A percentile compares a stretch with the other conserved stretches of the same genome.
Evolutionary conservation across 2,329 filamentous ascomycete species (phyloP).

Genomic region (Rhinocladiella mackenziei): DNA sequence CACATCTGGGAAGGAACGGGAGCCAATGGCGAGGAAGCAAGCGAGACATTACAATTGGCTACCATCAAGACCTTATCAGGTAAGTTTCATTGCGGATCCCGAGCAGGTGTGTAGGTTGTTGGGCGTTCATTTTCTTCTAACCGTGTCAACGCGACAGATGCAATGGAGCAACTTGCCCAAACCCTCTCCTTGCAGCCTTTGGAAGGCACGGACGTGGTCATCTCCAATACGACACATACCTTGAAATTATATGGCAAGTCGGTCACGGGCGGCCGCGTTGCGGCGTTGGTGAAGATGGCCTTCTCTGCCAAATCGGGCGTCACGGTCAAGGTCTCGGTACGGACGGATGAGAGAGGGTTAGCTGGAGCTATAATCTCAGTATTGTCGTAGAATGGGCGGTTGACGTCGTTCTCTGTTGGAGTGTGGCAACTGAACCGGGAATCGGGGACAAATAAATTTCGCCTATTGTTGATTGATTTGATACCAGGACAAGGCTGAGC

Average conservation of each 20-base stretch:
- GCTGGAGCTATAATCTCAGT: slow-evolving; percentile 45
- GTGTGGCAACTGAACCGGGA: too few relatives aligned
- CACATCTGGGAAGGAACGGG: slow-evolving; percentile 93
- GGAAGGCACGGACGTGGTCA: slow-evolving; percentile 85
- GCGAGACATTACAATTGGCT: slow-evolving; percentile 83
- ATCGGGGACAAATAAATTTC: too few relatives aligned
- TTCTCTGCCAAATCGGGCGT: slow-evolving; percentile 89
- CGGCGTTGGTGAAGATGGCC: slow-evolving; percentile 85
- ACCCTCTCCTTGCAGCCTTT: slow-evolving; percentile 86
- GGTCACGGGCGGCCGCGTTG: slow-evolving; percentile 81
- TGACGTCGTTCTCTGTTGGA: not conserved
- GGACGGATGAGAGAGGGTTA: slow-evolving; percentile 89
- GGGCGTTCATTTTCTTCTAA: slow-evolving; percentile 27
- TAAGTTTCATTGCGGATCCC: slow-evolving; percentile 47
- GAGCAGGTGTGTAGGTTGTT: too few relatives aligned
- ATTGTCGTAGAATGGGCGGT: slow-evolving; percentile 11
- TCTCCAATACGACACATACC: slow-evolving; percentile 85
- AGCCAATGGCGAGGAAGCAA: slow-evolving; percentile 80
- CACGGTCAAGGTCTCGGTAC: slow-evolving; percentile 89
- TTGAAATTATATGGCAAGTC: slow-evolving; percentile 97
- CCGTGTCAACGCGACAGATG: slow-evolving; percentile 58
- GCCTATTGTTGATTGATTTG: not conserved
- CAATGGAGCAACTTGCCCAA: slow-evolving; percentile 84
- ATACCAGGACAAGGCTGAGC: too few relatives aligned
- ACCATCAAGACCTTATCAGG: slow-evolving; percentile 88